Conservation (phyloP, 805 yeast species). For the Kazachstania viticola region DNA sequence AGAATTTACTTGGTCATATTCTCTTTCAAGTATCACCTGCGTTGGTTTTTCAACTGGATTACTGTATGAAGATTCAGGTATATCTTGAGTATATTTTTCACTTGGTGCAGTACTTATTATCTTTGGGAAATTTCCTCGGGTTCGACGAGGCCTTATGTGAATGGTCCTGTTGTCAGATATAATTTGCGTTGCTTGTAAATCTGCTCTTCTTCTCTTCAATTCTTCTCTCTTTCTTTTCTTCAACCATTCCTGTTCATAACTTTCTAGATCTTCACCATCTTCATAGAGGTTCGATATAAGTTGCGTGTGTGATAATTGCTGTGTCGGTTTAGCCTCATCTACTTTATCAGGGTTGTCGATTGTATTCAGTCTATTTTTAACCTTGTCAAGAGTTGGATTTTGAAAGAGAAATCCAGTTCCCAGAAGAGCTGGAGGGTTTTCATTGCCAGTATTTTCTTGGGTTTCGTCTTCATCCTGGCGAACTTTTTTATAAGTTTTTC, state of each 20-base stretch:
- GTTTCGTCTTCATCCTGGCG: conserved; percentile 2
- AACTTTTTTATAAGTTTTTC: conserved; percentile 17
- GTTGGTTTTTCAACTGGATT: too few species aligned
- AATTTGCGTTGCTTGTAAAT: not conserved
- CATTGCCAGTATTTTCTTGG: conserved; percentile 3
- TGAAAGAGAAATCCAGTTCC: conserved; percentile 19
- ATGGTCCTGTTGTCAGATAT: too few species aligned
- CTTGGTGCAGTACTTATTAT: too few species aligned
- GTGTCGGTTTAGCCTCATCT: not conserved
- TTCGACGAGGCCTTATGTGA: too few species aligned
- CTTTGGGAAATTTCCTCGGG: too few species aligned
- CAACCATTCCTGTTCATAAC: not conserved
- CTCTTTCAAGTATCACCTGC: too few species aligned
- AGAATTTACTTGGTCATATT: too few species aligned
- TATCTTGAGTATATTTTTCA: too few species aligned
- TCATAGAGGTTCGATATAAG: conserved; percentile 13
- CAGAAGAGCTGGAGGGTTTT: conserved; percentile 5
- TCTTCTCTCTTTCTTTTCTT: not conserved
- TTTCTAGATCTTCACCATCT: conserved; percentile 15
- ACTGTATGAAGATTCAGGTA: too few species aligned
- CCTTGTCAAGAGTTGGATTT: conserved; percentile 10
- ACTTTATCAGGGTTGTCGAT: too few species aligned
- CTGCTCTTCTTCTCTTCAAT: not conserved
- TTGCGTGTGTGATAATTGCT: conserved; percentile 5
- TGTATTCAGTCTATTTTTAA: conserved; percentile 16